Evolutionary conservation across 495 filamentous ascomycete species (phyloP), one percentile per base, ranked within the genome.

Genomic region (Aspergillus sclerotiicarbonarius): DNA sequence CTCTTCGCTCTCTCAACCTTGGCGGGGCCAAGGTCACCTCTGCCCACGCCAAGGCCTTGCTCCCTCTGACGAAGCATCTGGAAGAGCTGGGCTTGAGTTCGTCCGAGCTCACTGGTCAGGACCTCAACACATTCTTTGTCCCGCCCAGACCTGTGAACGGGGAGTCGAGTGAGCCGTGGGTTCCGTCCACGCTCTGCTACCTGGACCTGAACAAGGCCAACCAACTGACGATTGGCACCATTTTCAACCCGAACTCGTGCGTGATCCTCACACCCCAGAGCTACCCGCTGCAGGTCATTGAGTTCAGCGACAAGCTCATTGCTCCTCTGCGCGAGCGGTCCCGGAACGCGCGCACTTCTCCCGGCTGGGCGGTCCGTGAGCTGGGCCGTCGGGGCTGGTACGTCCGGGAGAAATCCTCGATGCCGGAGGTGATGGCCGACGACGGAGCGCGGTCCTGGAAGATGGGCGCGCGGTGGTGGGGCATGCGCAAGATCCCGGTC

Each of bases 381-480:
- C 77, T 86, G 12, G 87, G 88, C 41, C 77, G 85, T 66, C 75
- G 70, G 74, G 88, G 87, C 60, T 93, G 77, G 90, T 94, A 76
- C 62, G 88, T 86, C 7, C 76, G 83, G 6, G 79, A 81, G 46
- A 72, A 75, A 15, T 69, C 73, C 1, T 67, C 72, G n/a, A 59
- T 75, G 64, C 66, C 73, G 16, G 44, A 67, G 15, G 56, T 62
- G 33, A 62, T 66, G 32, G 16, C 65, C 16, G 74, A 79, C 35
- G 72, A 83, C 37, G 87, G 87, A 6, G 71, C 80, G 32, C 79
- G 88, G 29, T 65, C 67, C 53, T 96, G 91, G 91, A 96, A 96
- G 77, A 90, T 91, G 89, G 91, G 91, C 12, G 90, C 90, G n/a
- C 82, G 82, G 57, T 87, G 83, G 75, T 94, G 91, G 90, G 91